Base-by-base conservation (phyloP, 1,139 yeast species). In the Scheffersomyces quercinus region DNA sequence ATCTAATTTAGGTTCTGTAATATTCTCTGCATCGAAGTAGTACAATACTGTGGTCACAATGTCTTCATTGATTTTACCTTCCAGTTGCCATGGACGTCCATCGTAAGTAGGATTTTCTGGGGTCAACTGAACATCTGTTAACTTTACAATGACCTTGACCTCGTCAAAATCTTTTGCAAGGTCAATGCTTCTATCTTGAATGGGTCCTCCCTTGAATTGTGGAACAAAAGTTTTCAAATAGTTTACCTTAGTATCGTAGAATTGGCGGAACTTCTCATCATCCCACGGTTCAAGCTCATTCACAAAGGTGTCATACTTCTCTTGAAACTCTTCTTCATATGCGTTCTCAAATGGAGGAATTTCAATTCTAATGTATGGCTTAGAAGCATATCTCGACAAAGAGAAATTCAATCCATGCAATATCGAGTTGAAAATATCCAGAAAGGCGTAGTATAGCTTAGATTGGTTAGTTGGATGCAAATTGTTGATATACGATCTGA, bases 41-140 rank as follows among this genome's bases (percentile, higher is more conserved):
- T 70, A 71, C 32, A 71, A 50, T 1, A 62, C 58, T 3, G 75
- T 68, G 2, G 73, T 73, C 2, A 71, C 64, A 38, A 71, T 71
- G 48, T 67, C 69, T 53, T 71, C 77, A 45, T 65, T 65, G 35
- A 62, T 58, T 4, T 66, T 59, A 2, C 76, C 77, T 49, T 71
- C 77, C 1, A 70, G 62, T 42, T 72, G 77, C 77, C 77, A 71
- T 4, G 68, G 48, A 0, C 77, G 76, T 10, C 77, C 77, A 1
- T 50, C 41, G 41, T 71, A 72, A 4, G 38, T 42, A 5, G 75
- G 71, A 13, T 59, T 60, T 31, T 68, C 71, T 0, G 77, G 75
- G 3, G 73, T 68, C 36, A 70, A 56, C 38, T 66, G 67, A 42
- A 72, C 72, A 47, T 67, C 64, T 26, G 75, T 71, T 39, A 70